phyloP scores from a whole-genome alignment of 495 filamentous ascomycete genomes.

The Talaromyces ruber region DNA sequence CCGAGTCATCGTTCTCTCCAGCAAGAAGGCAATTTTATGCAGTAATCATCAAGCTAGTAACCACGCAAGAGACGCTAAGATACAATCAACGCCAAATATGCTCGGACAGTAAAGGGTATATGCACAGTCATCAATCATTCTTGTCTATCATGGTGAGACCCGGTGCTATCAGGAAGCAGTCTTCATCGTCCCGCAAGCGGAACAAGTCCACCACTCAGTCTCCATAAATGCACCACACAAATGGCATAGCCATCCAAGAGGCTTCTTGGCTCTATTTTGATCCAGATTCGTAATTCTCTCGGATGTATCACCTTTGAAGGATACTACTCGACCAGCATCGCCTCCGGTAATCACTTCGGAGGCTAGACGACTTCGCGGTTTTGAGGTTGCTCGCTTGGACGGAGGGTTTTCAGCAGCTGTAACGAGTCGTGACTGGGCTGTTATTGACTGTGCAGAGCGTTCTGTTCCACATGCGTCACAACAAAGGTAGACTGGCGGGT shows the following conservation, averaged over 20 bases:
- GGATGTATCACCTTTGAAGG: slow-evolving; percentile 25
- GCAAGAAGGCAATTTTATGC: background rate
- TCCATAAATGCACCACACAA: slow-evolving; percentile 60
- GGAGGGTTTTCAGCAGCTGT: background rate
- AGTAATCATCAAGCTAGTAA: background rate
- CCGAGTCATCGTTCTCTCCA: background rate
- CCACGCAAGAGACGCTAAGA: background rate
- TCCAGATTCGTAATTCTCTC: slow-evolving; percentile 30
- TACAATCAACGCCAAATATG: background rate
- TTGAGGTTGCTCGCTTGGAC: background rate
- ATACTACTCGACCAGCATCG: slow-evolving; percentile 1
- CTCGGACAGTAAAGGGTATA: background rate
- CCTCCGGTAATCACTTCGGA: background rate
- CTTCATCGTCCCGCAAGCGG: slow-evolving; percentile 61
- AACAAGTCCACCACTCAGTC: slow-evolving; percentile 72
- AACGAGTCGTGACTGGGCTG: background rate
- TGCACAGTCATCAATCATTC: background rate
- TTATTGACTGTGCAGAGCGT: slow-evolving; percentile 34
- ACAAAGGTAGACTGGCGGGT: slow-evolving; percentile 55
- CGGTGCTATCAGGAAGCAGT: slow-evolving; percentile 34
- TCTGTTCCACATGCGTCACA: slow-evolving; percentile 75
- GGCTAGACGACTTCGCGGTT: background rate
- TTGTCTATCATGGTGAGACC: background rate
- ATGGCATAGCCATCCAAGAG: slow-evolving; percentile 61
- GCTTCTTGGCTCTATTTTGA: slow-evolving; percentile 28